Base-by-base conservation (phyloP, 176 grass and related monocot species). In the Aegilops tauschii region DNA sequence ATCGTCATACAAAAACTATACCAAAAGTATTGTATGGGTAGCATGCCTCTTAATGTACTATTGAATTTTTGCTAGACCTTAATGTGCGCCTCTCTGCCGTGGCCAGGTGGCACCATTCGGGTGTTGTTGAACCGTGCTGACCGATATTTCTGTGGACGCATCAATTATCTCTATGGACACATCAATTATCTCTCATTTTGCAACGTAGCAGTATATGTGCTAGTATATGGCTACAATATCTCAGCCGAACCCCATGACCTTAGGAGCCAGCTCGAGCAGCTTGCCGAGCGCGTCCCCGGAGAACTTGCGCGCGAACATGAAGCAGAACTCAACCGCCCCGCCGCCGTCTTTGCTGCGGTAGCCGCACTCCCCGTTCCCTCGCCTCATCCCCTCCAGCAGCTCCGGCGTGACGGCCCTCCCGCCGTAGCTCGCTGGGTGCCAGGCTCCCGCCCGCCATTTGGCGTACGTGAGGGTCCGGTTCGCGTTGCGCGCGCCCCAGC, bases 301-400 rank as follows among this genome's bases (percentile, higher is more conserved):
- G 89, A 97, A 97, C 79, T 97, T 97, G 69, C 95, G 87, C 37
- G 90, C 88, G 18, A 94, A 97, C 86, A 92, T 30, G 83, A 67
- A 88, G 79, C 90, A 94, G 34, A 92, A 37, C 2, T 84, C 18
- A 58, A 8, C 49, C 1, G 85, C 4, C 27, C 82, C 6, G 8
- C n/a, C 34, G 12, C 5, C 75, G 32, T 30, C 30, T 30, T 30
- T 30, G 3, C 11, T 1, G 12, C 44, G 11, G 44, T 88, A 90
- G 59, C 89, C 87, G 77, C 92, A 94, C 25, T 62, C 90, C 86
- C 90, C 94, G 21, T 77, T 87, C 16, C 6, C 83, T 27, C 37
- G 54, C 74, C 72, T 94, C 71, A 94, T 85, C 83, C 36, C 84
- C 77, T 47, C 68, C 29, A 97, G 23, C 2, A 90, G 42, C 31